Evolutionary conservation across 768 basidiomycete genomes (phyloP).

Genomic region (Trametes maxima): DNA sequence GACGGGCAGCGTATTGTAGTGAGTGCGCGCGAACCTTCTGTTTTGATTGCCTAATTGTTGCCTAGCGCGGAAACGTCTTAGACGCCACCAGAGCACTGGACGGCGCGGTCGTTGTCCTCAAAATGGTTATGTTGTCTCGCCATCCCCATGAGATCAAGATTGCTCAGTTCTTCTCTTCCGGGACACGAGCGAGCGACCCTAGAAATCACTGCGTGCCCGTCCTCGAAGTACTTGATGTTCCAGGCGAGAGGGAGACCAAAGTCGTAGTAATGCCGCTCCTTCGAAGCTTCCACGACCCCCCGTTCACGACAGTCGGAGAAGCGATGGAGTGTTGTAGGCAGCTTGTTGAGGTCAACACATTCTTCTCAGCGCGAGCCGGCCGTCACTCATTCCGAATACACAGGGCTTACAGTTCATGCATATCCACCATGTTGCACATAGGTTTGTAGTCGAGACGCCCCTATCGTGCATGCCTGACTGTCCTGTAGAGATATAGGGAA

Average conservation of each 20-base stretch:
- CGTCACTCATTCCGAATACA: too few species aligned
- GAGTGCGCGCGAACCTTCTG: too few species aligned
- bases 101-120: slow-evolving; percentile 26
- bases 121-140: slow-evolving; percentile 12
- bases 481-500: slow-evolving; percentile 12
- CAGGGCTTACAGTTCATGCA: slow-evolving; percentile 44
- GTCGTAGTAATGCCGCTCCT: slow-evolving; percentile 40
- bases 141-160: slow-evolving; percentile 34
- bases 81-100: slow-evolving; percentile 30
- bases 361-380: neutral
- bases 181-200: slow-evolving; percentile 25
- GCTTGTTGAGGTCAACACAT: slow-evolving; percentile 35
- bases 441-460: slow-evolving; percentile 28
- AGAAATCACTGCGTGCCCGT: slow-evolving; percentile 33
- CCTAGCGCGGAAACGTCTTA: slow-evolving; percentile 9
- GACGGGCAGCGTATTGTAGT: slow-evolving; percentile 2
- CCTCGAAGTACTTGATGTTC: slow-evolving; percentile 26
- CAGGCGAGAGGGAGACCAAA: slow-evolving; percentile 3
- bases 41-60: neutral
- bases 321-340: slow-evolving; percentile 37
- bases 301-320: slow-evolving; percentile 40
- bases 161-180: slow-evolving; percentile 26
- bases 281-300: slow-evolving; percentile 31
- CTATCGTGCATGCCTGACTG: neutral
- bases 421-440: slow-evolving; percentile 38